Evolutionary conservation across 2,329 filamentous ascomycete species (phyloP), one percentile per base, ranked within the genome.

Genomic region (Sclerotinia minor): DNA sequence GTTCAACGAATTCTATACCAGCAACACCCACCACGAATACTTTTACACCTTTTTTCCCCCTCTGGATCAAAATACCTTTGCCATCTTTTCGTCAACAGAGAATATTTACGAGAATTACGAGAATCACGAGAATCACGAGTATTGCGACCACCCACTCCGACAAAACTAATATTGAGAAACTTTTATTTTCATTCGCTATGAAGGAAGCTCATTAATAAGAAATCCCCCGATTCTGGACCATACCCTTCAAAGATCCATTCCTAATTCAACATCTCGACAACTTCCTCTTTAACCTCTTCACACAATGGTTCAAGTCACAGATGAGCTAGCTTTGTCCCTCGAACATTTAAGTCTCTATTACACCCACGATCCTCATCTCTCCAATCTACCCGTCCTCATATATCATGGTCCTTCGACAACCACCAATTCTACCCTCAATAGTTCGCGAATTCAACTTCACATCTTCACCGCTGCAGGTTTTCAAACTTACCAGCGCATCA

Each of bases 321-420:
- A 89, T 73, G 89, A 92, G 80, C 86, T 93, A 82, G 82, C 87
- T 76, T 85, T 97, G 79, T 89, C 92, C 79, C 84, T 91, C 78
- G 91, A 94, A 79, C 85, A 91, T 78, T 86, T 97, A 79, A 89
- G 87, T 77, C 91, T 97, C 76, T 98, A 96, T 84, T 90, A 96
- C 81, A 88, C 92, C 74, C 90, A 89, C 78, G 95, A 99, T 80
- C 88, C 92, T 70, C 83, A 94, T 72, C 89, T 96, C 67, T 89
- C 89, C 79, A 86, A 94, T 80, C 84, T 93, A 71, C 88, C 94
- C 64, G 84, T 98, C 74, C 84, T 98, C 73, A 85, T 97, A 79
- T 97, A 98, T 83, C 92, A 97, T 79, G 94, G 94, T 19, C 87
- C 93, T 21, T 94, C 94, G 58, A 93, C 94, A 41, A 96, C 92